Evolutionary conservation across 257 asterid species (phyloP).

Genomic region (Nicotiana otophora): DNA sequence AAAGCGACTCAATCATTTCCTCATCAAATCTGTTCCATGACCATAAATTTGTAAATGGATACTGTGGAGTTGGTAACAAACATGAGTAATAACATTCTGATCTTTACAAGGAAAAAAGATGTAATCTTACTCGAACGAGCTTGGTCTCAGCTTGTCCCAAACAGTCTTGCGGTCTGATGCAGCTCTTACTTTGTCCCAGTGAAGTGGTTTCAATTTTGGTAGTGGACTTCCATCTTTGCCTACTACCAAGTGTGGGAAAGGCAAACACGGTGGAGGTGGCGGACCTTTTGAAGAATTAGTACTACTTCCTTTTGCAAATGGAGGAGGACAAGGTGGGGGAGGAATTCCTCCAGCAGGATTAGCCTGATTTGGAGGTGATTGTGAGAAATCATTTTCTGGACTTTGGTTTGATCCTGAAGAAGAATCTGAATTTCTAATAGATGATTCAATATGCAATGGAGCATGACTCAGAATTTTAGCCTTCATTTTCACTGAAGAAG

Average conservation of each 20-base stretch:
- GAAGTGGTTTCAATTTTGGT: conserved; percentile 86
- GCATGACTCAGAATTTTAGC: conserved; percentile 17
- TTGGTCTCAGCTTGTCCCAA: conserved; percentile 91
- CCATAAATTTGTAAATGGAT: conserved; percentile 8
- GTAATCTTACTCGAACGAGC: conserved; percentile 83
- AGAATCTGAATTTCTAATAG: conserved; percentile 15
- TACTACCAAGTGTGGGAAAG: conserved; percentile 33
- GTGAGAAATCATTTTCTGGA: conserved; percentile 11
- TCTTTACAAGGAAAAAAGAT: not conserved
- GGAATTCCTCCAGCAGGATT: conserved; percentile 32
- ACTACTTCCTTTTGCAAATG: conserved; percentile 27
- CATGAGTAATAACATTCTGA: not conserved
- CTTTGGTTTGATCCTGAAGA: conserved; percentile 18
- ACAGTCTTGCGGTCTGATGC: conserved; percentile 80
- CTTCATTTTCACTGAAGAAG: conserved; percentile 13
- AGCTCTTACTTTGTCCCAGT: conserved; percentile 98
- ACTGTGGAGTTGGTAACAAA: not conserved
- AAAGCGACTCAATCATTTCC: conserved; percentile 90
- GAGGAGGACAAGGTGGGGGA: conserved; percentile 58
- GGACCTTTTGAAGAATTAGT: conserved; percentile 28
- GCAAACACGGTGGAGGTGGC: conserved; percentile 64
- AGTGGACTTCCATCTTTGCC: conserved; percentile 75
- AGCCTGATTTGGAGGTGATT: conserved; percentile 15
- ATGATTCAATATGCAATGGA: conserved; percentile 20
- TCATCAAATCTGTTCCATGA: conserved; percentile 66